These are phyloP conservation scores for Starmera amethionina DNA, from an alignment of 805 yeast genomes.

Conservation along the genomic window DNA sequence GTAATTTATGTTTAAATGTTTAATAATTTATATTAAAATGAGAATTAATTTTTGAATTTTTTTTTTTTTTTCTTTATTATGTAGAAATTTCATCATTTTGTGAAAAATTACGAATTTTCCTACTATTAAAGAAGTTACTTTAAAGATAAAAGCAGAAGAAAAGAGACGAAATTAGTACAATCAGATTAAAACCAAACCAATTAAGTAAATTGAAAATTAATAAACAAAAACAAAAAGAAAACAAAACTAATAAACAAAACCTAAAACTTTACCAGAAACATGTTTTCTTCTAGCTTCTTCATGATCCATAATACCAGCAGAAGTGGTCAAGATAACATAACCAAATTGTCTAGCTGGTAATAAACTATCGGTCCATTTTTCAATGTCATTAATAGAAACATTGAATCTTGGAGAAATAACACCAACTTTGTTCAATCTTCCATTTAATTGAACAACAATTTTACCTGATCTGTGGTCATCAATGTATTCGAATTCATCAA, in stretches of 20 bases:
- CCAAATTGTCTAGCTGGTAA: constrained; percentile 99
- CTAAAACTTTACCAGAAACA: constrained; percentile 97
- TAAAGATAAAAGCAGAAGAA: too few species aligned
- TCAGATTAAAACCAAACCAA: too few species aligned
- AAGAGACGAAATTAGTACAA: too few species aligned
- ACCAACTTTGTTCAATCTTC: constrained; percentile 98
- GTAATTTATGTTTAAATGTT: too few species aligned
- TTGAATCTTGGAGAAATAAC: constrained; percentile 98
- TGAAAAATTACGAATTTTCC: too few species aligned
- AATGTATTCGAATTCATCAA: constrained; percentile 96
- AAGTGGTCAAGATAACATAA: constrained; percentile 94
- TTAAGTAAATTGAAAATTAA: too few species aligned
- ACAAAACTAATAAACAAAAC: constrained; percentile 97
- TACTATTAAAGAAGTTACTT: too few species aligned
- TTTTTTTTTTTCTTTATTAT: too few species aligned
- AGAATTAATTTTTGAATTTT: too few species aligned
- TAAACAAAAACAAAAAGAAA: too few species aligned
- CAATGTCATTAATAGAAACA: constrained; percentile 90
- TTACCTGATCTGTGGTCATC: constrained; percentile 99
- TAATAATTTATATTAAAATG: too few species aligned
- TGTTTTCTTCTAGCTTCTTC: constrained; percentile 99
- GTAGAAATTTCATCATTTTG: too few species aligned
- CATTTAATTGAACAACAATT: constrained; percentile 93
- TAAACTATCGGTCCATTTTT: constrained; percentile 97
- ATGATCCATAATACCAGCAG: constrained; percentile 99